Percentiles rank a stretch among this genome's conserved stretches.
Conservation (phyloP, 2,329 filamentous ascomycete genomes). For the Chaetothyriales sp. region DNA sequence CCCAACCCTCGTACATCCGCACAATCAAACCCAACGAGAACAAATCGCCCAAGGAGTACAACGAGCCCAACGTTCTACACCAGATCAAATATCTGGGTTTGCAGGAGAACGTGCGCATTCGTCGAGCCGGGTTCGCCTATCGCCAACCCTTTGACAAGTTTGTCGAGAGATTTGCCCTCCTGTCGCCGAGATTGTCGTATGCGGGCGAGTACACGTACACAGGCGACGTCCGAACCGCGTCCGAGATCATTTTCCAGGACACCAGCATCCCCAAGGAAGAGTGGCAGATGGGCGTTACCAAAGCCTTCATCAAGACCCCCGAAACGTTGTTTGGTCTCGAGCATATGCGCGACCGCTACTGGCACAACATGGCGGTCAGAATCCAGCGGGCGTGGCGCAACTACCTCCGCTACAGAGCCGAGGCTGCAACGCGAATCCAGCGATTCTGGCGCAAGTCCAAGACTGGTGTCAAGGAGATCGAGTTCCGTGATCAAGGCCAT, state of each 20-base stretch:
- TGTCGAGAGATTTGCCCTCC: conserved; percentile 86
- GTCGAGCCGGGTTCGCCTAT: conserved; percentile 89
- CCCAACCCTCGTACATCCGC: conserved; percentile 91
- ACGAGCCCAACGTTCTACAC: conserved; percentile 79
- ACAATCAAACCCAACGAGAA: conserved; percentile 99
- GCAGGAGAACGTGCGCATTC: conserved; percentile 97
- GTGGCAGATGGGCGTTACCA: conserved; percentile 92
- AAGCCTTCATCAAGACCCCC: conserved; percentile 95
- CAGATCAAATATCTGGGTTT: conserved; percentile 98
- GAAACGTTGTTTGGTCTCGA: conserved; percentile 94
- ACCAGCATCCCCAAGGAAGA: conserved; percentile 90
- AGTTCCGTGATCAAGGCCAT: conserved; percentile 78
- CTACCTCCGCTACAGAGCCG: conserved; percentile 79
- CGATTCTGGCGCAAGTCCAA: conserved; percentile 90
- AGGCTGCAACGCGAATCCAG: conserved; percentile 87
- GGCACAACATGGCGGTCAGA: conserved; percentile 98
- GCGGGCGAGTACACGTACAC: conserved; percentile 96
- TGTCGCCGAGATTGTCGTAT: conserved; percentile 89
- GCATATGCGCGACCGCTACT: conserved; percentile 94
- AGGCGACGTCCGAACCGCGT: conserved; percentile 71
- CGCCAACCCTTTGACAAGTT: conserved; percentile 97
- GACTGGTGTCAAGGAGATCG: conserved; percentile 74
- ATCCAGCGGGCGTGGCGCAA: conserved; percentile 97
- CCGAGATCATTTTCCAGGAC: conserved; percentile 86
- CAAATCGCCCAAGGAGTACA: conserved; percentile 89